These are phyloP conservation scores for Hymenoscyphus albidus DNA, from an alignment of 2,329 filamentous ascomycete genomes.

Conservation along the genomic window DNA sequence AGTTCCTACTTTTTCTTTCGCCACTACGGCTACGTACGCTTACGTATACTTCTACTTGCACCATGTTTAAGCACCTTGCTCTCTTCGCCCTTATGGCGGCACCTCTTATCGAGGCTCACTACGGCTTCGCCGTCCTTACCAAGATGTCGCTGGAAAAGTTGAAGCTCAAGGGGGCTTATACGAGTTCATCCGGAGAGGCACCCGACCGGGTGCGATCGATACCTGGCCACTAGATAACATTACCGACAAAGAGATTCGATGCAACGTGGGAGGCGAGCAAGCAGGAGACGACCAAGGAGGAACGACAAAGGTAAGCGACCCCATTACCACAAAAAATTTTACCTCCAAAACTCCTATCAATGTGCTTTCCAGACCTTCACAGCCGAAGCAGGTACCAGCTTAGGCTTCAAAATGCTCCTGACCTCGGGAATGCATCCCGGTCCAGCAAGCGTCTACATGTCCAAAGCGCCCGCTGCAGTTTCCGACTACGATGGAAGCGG, in stretches of 20 bases:
- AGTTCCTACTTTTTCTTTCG: no score
- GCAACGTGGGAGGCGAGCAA: conserved; percentile 11
- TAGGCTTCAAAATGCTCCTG: conserved; percentile 4
- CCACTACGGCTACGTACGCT: no score
- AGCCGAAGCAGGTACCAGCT: conserved; percentile 5
- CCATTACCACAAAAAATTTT: neutral
- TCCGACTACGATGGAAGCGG: conserved; percentile 4
- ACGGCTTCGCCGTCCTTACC: conserved; percentile 2
- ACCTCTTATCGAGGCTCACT: conserved; percentile 1
- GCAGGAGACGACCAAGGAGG: conserved; percentile 5
- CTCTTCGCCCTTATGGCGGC: conserved; percentile 2
- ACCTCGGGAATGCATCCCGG: neutral
- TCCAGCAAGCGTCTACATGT: conserved; percentile 7
- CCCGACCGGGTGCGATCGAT: neutral
- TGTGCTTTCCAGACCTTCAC: neutral
- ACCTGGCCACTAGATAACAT: no score
- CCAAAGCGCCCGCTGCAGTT: conserved; percentile 1
- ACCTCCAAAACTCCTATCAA: neutral
- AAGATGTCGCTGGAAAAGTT: neutral
- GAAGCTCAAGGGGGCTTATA: neutral
- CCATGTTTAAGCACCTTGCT: neutral
- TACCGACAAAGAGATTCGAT: conserved; percentile 3
- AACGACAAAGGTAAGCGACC: neutral
- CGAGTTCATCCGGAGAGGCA: neutral
- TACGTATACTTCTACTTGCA: neutral